Conservation (phyloP, 257 asterid species). For the Leptodermis oblonga region DNA sequence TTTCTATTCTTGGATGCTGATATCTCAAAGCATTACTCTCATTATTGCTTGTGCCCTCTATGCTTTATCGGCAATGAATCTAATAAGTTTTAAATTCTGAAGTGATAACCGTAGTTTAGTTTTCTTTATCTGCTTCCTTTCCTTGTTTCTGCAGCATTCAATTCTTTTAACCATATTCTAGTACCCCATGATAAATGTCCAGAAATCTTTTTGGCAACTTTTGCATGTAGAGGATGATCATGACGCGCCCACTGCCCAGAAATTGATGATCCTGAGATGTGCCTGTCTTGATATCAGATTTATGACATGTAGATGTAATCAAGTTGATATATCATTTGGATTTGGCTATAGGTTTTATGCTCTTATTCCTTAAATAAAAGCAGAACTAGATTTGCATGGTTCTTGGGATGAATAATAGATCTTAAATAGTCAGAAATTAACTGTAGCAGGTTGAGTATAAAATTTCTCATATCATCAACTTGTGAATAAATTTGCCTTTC, state of each 20-base stretch:
- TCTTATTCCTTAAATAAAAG: background rate
- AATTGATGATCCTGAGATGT: conserved; percentile 32
- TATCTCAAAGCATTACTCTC: too few relatives aligned
- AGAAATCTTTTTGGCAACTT: conserved; percentile 48
- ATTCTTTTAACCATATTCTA: too few relatives aligned
- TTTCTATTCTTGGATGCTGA: too few relatives aligned
- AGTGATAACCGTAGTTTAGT: too few relatives aligned
- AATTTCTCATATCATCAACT: too few relatives aligned
- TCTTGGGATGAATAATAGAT: background rate
- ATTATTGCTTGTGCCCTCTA: too few relatives aligned
- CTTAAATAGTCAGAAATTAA: background rate
- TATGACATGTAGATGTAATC: background rate
- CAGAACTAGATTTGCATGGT: background rate
- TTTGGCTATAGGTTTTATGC: background rate
- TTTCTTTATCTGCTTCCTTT: too few relatives aligned
- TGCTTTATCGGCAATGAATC: too few relatives aligned
- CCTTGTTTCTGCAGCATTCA: too few relatives aligned
- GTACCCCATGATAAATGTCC: too few relatives aligned
- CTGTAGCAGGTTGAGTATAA: background rate
- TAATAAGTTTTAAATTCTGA: too few relatives aligned
- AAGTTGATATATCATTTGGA: background rate
- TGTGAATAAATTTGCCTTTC: too few relatives aligned
- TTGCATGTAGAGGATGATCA: conserved; percentile 68
- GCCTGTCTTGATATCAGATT: conserved; percentile 32
- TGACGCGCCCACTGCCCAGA: conserved; percentile 62